A percentile compares a stretch with the other conserved stretches of the same genome.
Conservation (phyloP, 179 eudicot species). For the Drosera spatulata region DNA sequence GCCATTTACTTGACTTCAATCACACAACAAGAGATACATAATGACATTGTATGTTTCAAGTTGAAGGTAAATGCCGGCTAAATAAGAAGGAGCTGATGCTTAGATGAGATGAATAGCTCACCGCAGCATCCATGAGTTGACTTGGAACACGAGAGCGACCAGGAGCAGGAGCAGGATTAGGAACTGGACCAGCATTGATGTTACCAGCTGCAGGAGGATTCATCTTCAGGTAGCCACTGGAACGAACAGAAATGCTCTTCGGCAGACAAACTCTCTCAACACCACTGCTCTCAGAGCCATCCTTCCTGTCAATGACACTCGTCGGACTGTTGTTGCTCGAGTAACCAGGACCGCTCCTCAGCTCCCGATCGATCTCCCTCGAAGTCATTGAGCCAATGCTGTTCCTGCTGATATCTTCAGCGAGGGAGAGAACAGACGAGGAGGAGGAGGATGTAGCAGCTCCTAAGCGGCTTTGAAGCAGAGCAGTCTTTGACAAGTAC, state of each 20-base stretch:
- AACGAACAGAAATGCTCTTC: constrained; percentile 66
- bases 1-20: neutral
- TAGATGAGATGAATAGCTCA: constrained; percentile 13
- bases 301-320: constrained; percentile 22
- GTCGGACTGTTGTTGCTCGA: constrained; percentile 20
- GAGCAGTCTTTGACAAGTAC: constrained; percentile 7
- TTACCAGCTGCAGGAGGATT: constrained; percentile 9
- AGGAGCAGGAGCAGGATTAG: neutral
- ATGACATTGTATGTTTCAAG: neutral
- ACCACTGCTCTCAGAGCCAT: constrained; percentile 13
- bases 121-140: constrained; percentile 14
- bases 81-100: too few species aligned
- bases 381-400: neutral
- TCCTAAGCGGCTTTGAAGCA: neutral
- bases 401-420: neutral
- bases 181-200: constrained; percentile 7
- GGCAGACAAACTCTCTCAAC: constrained; percentile 34
- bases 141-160: constrained; percentile 8
- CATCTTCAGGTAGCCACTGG: constrained; percentile 51
- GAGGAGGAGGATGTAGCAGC: neutral
- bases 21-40: neutral
- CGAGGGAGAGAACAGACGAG: neutral
- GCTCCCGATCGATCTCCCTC: neutral
- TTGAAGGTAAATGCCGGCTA: neutral
- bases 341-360: neutral